These are phyloP conservation scores for Suillus fuscotomentosus DNA, from an alignment of 768 basidiomycete species.

Conservation along the genomic window DNA sequence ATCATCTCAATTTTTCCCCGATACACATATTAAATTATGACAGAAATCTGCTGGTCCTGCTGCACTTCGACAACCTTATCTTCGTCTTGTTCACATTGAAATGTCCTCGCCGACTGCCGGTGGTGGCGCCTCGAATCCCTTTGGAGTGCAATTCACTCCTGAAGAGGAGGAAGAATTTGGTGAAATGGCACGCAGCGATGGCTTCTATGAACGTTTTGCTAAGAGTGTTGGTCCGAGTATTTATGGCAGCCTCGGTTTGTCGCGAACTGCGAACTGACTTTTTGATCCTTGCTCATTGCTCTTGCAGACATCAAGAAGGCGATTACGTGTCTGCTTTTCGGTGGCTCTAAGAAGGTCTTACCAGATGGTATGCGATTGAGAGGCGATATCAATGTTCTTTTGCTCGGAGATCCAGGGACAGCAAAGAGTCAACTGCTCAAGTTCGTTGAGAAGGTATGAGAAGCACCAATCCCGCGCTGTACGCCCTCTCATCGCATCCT, in stretches of 20 bases:
- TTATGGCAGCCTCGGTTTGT: constrained; percentile 83
- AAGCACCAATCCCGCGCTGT: not conserved
- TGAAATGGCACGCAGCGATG: constrained; percentile 84
- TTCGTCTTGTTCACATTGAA: constrained; percentile 91
- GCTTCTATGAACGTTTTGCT: constrained; percentile 91
- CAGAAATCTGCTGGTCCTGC: constrained; percentile 83
- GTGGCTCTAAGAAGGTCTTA: constrained; percentile 94
- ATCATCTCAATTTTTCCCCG: not conserved
- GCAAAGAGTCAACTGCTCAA: constrained; percentile 98
- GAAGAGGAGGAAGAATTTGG: constrained; percentile 98
- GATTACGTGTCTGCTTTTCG: constrained; percentile 93
- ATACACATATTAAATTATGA: not conserved
- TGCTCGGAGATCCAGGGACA: constrained; percentile 97
- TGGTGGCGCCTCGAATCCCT: constrained; percentile 74
- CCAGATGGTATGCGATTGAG: constrained; percentile 97
- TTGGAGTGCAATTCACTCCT: constrained; percentile 85
- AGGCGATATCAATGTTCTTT: constrained; percentile 96
- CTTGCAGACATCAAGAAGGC: constrained; percentile 95
- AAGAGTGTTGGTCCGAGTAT: constrained; percentile 96
- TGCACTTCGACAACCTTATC: constrained; percentile 91
- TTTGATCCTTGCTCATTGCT: constrained; percentile 9
- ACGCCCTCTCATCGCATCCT: constrained; percentile 4
- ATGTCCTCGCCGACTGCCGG: constrained; percentile 77
- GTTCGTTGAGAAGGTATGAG: constrained; percentile 88
- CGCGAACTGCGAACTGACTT: not conserved